A percentile compares a stretch with the other conserved stretches of the same genome.
Conservation (phyloP, 768 basidiomycete species). For the Podaxis sp. region DNA sequence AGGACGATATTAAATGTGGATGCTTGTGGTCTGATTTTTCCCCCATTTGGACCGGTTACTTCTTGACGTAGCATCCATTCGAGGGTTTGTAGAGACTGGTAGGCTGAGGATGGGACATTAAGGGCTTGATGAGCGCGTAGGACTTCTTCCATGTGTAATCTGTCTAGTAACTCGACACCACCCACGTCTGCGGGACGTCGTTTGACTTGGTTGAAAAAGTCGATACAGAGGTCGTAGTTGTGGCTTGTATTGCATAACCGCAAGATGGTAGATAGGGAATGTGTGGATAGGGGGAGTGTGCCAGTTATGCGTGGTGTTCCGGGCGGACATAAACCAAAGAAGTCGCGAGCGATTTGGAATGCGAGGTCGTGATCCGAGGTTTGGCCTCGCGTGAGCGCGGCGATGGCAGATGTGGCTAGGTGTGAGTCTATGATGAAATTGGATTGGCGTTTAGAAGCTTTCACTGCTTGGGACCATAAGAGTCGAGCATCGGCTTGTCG, state of each 20-base stretch:
- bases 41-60: conserved; percentile 37
- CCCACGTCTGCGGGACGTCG: conserved; percentile 35
- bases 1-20: conserved; percentile 61
- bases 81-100: conserved; percentile 51
- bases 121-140: conserved; percentile 48
- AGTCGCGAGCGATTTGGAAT: conserved; percentile 56
- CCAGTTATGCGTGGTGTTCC: conserved; percentile 33
- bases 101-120: conserved; percentile 33
- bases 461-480: conserved; percentile 65
- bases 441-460: conserved; percentile 39
- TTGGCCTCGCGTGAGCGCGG: conserved; percentile 52
- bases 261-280: conserved; percentile 51
- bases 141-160: conserved; percentile 57
- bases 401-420: conserved; percentile 47
- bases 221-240: conserved; percentile 42
- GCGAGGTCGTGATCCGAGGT: conserved; percentile 61
- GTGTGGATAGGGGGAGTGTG: conserved; percentile 36
- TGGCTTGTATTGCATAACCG: conserved; percentile 47
- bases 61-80: conserved; percentile 68
- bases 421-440: conserved; percentile 50
- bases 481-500: conserved; percentile 58
- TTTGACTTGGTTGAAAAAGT: conserved; percentile 60
- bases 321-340: conserved; percentile 55
- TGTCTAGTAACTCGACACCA: conserved; percentile 39
- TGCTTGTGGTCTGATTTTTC: conserved; percentile 41